Evolutionary conservation across 2,329 filamentous ascomycete genomes (phyloP).

Genomic region (Triangularia verruculosa): DNA sequence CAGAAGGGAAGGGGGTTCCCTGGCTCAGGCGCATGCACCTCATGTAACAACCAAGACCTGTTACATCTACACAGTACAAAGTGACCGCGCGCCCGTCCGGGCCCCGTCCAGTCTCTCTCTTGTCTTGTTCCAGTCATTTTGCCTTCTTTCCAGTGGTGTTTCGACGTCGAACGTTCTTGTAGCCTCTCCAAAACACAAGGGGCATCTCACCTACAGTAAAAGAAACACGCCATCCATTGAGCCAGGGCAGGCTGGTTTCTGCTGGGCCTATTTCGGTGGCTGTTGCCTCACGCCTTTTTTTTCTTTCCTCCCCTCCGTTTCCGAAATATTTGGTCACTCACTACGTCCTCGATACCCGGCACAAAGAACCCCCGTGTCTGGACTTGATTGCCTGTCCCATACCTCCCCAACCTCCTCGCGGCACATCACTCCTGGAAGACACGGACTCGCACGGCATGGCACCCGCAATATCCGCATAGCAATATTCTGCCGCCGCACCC

Average conservation of each 20-base stretch:
- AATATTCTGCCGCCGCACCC: constrained; percentile 33
- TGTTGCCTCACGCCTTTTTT: constrained; percentile 3
- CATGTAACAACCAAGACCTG: constrained; percentile 10
- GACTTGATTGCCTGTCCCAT: constrained; percentile 23
- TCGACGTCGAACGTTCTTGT: constrained; percentile 22
- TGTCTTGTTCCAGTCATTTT: constrained; percentile 1
- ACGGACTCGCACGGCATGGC: constrained; percentile 39
- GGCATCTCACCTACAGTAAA: too few species aligned
- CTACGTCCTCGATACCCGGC: too few species aligned
- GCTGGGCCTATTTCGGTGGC: constrained; percentile 10
- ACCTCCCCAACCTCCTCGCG: constrained; percentile 23
- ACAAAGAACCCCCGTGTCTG: constrained; percentile 18
- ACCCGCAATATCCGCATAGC: constrained; percentile 38
- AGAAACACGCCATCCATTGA: constrained; percentile 18
- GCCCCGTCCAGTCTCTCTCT: constrained; percentile 12
- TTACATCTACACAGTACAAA: constrained; percentile 9
- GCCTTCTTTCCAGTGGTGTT: constrained; percentile 11
- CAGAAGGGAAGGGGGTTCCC: constrained; percentile 8
- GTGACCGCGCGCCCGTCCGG: constrained; percentile 3
- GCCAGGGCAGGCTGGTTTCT: constrained; percentile 19
- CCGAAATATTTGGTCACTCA: constrained; percentile 6
- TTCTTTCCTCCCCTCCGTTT: constrained; percentile 5
- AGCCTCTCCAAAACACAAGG: constrained; percentile 11
- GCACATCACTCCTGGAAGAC: constrained; percentile 31
- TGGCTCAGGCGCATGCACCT: constrained; percentile 2